phyloP scores from a whole-genome alignment of 257 asterid species.

The Anisodus tanguticus region DNA sequence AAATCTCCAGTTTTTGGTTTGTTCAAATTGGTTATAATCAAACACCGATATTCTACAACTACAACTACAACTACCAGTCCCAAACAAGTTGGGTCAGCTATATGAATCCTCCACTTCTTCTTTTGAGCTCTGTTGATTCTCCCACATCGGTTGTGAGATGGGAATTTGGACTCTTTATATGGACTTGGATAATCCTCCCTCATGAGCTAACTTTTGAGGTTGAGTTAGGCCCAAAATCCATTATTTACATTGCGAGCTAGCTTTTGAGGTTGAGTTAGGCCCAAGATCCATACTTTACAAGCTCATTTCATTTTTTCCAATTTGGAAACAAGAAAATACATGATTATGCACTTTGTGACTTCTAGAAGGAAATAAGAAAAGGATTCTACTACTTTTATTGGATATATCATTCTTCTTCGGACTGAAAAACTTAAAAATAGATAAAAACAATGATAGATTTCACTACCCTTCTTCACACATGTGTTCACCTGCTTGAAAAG shows the following conservation, averaged over 20 bases:
- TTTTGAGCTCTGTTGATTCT: too few species aligned
- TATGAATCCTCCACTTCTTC: not conserved
- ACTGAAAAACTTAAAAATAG: not conserved
- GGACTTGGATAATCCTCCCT: too few species aligned
- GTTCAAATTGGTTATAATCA: not conserved
- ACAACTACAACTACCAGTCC: not conserved
- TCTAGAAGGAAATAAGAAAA: not conserved
- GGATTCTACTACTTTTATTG: constrained; percentile 11
- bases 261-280: too few species aligned
- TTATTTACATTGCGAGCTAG: too few species aligned
- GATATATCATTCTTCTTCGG: not conserved
- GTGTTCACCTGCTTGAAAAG: not conserved
- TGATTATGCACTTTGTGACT: not conserved
- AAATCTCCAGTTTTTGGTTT: too few species aligned
- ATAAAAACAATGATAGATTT: constrained; percentile 7
- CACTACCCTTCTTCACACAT: not conserved
- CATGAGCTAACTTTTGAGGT: too few species aligned
- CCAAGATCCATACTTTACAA: too few species aligned
- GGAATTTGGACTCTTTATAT: too few species aligned
- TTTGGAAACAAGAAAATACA: not conserved
- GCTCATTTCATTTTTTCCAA: not conserved
- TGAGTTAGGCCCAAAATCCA: too few species aligned
- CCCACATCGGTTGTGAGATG: too few species aligned
- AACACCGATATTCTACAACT: not conserved
- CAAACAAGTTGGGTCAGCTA: not conserved